These are phyloP conservation scores for Plasmodium berghei DNA, from an alignment of 169 alveolate species.

Conservation along the genomic window DNA sequence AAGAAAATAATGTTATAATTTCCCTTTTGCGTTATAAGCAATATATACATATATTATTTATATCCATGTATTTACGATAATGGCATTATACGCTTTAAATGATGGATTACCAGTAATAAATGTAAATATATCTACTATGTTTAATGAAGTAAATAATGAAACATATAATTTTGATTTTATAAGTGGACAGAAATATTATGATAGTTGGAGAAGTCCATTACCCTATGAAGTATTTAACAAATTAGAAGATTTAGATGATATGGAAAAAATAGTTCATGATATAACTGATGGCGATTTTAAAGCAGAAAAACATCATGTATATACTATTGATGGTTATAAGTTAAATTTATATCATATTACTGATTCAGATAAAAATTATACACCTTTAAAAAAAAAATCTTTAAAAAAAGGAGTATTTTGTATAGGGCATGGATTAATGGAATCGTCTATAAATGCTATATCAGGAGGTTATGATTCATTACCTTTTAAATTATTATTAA, in stretches of 20 bases:
- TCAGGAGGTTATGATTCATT: constrained; percentile 39
- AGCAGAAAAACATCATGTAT: constrained; percentile 59
- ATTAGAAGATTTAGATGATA: neutral
- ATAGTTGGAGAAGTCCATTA: too few species aligned
- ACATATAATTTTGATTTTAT: too few species aligned
- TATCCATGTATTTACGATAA: too few species aligned
- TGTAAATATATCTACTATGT: too few species aligned
- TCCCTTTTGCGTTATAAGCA: too few species aligned
- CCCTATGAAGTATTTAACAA: too few species aligned
- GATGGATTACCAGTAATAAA: too few species aligned
- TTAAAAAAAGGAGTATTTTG: constrained; percentile 46
- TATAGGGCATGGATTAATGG: constrained; percentile 39
- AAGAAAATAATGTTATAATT: too few species aligned
- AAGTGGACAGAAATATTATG: too few species aligned
- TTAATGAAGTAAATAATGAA: too few species aligned
- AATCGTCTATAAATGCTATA: constrained; percentile 34
- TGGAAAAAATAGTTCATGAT: constrained; percentile 20
- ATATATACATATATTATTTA: too few species aligned
- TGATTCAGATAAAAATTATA: neutral
- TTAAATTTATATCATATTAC: constrained; percentile 54
- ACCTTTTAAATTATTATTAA: constrained; percentile 30
- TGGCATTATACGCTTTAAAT: too few species aligned
- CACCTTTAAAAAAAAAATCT: neutral
- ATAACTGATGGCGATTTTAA: constrained; percentile 26
- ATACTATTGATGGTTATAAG: constrained; percentile 54